Evolutionary conservation across 192 early-diverging fungal species (phyloP).

Genomic region (Spizellomyces punctatus): DNA sequence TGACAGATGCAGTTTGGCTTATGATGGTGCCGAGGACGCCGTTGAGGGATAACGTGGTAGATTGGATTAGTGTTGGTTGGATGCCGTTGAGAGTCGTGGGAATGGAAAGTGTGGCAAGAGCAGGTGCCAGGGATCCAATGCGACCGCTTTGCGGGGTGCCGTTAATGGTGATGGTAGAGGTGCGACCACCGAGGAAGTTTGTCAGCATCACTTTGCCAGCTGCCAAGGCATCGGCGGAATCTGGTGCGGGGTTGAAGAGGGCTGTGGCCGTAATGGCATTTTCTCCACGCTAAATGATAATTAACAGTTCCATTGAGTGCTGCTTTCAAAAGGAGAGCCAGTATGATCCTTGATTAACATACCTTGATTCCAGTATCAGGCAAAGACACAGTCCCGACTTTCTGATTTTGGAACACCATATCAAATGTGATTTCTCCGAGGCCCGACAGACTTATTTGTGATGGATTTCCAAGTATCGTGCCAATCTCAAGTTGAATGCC

Average conservation of each 20-base stretch:
- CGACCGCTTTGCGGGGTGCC: neutral
- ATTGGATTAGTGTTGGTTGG: neutral
- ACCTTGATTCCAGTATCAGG: conserved; percentile 7
- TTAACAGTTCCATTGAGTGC: no score
- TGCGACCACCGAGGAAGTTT: conserved; percentile 2
- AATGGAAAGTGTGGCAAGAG: neutral
- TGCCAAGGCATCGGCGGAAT: neutral
- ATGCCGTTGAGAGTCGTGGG: conserved; percentile 3
- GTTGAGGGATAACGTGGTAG: neutral
- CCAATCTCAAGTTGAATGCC: neutral
- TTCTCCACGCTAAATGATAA: neutral
- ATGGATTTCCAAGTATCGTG: neutral
- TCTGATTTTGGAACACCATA: conserved; percentile 4
- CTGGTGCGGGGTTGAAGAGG: neutral
- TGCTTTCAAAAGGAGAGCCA: no score
- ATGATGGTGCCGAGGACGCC: neutral
- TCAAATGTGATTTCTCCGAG: neutral
- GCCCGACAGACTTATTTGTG: neutral
- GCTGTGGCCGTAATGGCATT: neutral
- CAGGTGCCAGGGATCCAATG: conserved; percentile 4
- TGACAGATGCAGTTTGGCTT: neutral
- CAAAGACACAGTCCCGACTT: neutral
- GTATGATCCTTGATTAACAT: neutral
- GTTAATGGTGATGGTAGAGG: neutral
- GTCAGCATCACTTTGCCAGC: conserved; percentile 6